These are phyloP conservation scores for Moesziomyces parantarcticus DNA, from an alignment of 1,284 basidiomycete genomes.

Conservation along the genomic window DNA sequence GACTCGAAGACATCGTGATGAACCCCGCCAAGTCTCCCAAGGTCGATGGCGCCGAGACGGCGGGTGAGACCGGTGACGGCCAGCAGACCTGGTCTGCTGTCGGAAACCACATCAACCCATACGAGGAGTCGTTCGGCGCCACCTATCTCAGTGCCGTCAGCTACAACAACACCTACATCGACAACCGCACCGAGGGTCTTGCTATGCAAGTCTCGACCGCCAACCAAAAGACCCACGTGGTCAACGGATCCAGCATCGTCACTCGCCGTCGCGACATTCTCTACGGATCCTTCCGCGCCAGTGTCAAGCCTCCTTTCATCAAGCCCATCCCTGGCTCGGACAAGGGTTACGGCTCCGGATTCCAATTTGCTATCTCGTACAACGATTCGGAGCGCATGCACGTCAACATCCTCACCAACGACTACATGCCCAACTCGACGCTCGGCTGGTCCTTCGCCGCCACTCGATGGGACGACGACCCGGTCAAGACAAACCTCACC, in stretches of 20 bases:
- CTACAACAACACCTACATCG: constrained; percentile 54
- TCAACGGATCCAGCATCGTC: constrained; percentile 47
- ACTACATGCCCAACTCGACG: constrained; percentile 50
- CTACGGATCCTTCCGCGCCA: constrained; percentile 56
- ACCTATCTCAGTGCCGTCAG: constrained; percentile 43
- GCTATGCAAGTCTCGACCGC: constrained; percentile 50
- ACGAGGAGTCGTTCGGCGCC: constrained; percentile 53
- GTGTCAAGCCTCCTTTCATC: constrained; percentile 46
- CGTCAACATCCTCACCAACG: constrained; percentile 41
- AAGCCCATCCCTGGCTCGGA: constrained; percentile 17
- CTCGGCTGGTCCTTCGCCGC: constrained; percentile 50
- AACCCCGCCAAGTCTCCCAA: constrained; percentile 42
- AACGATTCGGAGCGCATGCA: constrained; percentile 45
- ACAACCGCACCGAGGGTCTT: constrained; percentile 42
- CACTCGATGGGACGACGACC: constrained; percentile 33
- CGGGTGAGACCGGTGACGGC: constrained; percentile 45
- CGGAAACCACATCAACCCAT: constrained; percentile 47
- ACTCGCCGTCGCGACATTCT: constrained; percentile 57
- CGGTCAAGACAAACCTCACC: constrained; percentile 39
- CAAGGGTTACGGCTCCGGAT: constrained; percentile 35
- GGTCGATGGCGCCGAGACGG: constrained; percentile 18
- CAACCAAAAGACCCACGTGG: constrained; percentile 38
- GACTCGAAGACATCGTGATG: constrained; percentile 43
- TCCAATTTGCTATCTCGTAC: constrained; percentile 44
- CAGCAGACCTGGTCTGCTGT: constrained; percentile 51